phyloP scores from a whole-genome alignment of 768 basidiomycete genomes.

The Calocybe indica region DNA sequence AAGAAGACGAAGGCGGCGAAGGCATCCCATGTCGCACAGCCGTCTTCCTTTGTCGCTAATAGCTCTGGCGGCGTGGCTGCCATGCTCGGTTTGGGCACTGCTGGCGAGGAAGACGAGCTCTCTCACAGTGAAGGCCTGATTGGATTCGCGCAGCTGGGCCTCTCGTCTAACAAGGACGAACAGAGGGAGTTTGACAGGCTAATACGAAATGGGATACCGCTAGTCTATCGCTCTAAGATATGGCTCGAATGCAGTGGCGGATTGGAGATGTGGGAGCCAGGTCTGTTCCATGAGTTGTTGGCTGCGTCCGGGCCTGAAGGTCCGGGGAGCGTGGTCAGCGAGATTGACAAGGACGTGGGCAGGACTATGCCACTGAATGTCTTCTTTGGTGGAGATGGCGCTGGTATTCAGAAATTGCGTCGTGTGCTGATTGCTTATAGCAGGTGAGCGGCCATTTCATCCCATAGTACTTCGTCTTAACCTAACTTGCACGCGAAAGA shows the following conservation, averaged over 20 bases:
- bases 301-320: constrained; percentile 31
- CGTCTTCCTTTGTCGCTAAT: constrained; percentile 18
- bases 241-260: constrained; percentile 95
- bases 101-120: constrained; percentile 66
- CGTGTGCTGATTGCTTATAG: constrained; percentile 90
- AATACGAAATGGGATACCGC: constrained; percentile 81
- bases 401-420: constrained; percentile 86
- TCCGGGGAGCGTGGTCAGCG: constrained; percentile 47
- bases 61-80: constrained; percentile 48
- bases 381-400: constrained; percentile 96
- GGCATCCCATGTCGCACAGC: constrained; percentile 11
- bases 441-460: constrained; percentile 46
- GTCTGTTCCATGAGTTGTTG: constrained; percentile 83
- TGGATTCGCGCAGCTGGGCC: constrained; percentile 85
- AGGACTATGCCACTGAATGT: constrained; percentile 91
- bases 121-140: constrained; percentile 81
- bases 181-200: constrained; percentile 74
- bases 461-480: not conserved
- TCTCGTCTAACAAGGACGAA: constrained; percentile 72
- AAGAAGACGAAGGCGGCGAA: constrained; percentile 38
- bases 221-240: constrained; percentile 80
- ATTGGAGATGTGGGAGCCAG: constrained; percentile 88
- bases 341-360: constrained; percentile 96
- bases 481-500: constrained; percentile 30
- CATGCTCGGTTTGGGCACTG: constrained; percentile 61